Evolutionary conservation across 1,284 basidiomycete genomes (phyloP).

Genomic region (Trichosporon sp.): DNA sequence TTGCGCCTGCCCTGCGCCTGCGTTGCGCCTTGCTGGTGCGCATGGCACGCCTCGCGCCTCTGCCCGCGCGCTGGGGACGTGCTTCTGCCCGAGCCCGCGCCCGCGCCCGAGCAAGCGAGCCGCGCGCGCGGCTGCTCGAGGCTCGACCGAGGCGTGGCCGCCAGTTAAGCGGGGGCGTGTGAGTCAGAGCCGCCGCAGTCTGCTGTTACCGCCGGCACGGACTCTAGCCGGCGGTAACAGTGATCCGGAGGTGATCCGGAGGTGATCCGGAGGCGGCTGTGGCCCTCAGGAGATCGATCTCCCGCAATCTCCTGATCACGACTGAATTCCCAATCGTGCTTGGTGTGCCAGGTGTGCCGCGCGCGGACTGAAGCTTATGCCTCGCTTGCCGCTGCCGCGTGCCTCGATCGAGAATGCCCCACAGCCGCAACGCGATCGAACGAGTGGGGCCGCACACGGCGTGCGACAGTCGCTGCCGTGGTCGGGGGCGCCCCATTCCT

Average conservation of each 20-base stretch:
- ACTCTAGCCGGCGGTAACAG: neutral
- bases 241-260: constrained; percentile 2
- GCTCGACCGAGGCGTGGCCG: too few relatives aligned
- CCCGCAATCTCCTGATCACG: neutral
- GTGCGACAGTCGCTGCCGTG: too few relatives aligned
- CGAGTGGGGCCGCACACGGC: neutral
- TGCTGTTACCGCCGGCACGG: neutral
- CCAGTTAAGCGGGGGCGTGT: too few relatives aligned
- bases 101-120: neutral
- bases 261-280: neutral
- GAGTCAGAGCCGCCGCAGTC: neutral
- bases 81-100: neutral
- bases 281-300: neutral
- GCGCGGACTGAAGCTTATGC: neutral
- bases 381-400: neutral
- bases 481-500: too few relatives aligned
- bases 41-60: too few relatives aligned
- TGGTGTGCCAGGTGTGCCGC: neutral
- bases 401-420: neutral
- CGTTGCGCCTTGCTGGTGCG: neutral
- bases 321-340: neutral
- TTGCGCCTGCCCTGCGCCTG: neutral
- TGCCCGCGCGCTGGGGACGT: neutral
- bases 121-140: neutral
- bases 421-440: neutral